Evolutionary conservation across 352 stramenopile species (phyloP).

Genomic region (Phytophthora rubi): DNA sequence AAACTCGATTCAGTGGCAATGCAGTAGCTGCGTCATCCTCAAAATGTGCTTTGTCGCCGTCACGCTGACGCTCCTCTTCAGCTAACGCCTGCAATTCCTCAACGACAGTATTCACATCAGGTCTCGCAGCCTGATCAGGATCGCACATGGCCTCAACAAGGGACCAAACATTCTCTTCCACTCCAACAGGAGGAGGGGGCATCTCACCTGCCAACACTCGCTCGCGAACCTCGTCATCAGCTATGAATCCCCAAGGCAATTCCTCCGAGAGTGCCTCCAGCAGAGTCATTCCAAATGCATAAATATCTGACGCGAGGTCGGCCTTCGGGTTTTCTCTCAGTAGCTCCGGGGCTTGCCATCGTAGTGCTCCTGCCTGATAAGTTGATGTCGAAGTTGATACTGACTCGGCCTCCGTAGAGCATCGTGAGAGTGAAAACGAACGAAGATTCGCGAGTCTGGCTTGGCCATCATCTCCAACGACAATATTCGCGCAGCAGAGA

Average conservation of each 20-base stretch:
- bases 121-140: constrained; percentile 46
- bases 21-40: constrained; percentile 26
- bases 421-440: constrained; percentile 44
- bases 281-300: constrained; percentile 71
- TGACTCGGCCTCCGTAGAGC: constrained; percentile 1
- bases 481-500: constrained; percentile 62
- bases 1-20: constrained; percentile 36
- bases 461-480: constrained; percentile 63
- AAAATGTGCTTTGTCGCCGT: constrained; percentile 34
- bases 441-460: constrained; percentile 59
- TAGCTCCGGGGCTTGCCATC: constrained; percentile 66
- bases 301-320: constrained; percentile 59
- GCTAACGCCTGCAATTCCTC: constrained; percentile 51
- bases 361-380: constrained; percentile 36
- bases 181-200: constrained; percentile 39
- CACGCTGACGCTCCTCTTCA: constrained; percentile 53
- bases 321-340: constrained; percentile 25
- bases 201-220: constrained; percentile 52
- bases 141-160: constrained; percentile 68
- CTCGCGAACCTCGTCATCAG: constrained; percentile 49
- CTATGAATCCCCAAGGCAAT: constrained; percentile 64
- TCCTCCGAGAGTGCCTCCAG: constrained; percentile 66
- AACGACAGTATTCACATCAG: constrained; percentile 55
- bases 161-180: constrained; percentile 54
- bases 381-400: neutral